Conservation (phyloP, 2,329 filamentous ascomycete genomes). For the Fusarium subtropicale region DNA sequence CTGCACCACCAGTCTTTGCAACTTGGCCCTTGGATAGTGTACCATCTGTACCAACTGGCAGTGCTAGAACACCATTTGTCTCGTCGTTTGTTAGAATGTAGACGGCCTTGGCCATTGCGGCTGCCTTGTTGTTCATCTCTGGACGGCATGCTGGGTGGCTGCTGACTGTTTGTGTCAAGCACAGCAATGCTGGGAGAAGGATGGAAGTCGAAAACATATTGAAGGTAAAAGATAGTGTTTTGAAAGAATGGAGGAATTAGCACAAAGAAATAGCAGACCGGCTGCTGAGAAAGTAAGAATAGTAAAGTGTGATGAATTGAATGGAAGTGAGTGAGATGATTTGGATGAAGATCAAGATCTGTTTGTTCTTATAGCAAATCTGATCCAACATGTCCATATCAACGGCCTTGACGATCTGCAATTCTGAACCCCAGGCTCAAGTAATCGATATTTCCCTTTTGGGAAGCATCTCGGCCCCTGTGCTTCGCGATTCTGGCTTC, state of each 20-base stretch:
- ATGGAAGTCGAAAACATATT: not conserved
- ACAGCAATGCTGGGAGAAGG: not conserved
- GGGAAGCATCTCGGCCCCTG: not conserved
- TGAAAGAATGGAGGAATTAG: not conserved
- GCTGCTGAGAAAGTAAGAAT: constrained; percentile 11
- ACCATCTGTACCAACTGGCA: constrained; percentile 61
- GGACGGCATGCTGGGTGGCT: constrained; percentile 16
- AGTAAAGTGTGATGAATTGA: not conserved
- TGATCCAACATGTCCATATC: fast-evolving
- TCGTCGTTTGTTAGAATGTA: constrained; percentile 68
- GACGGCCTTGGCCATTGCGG: constrained; percentile 56
- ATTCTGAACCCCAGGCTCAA: not conserved
- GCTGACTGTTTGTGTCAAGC: constrained; percentile 1
- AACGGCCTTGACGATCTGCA: no score
- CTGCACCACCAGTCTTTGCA: constrained; percentile 61
- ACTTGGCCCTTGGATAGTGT: constrained; percentile 57
- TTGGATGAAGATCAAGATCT: not conserved
- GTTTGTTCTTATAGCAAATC: not conserved
- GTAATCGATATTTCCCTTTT: constrained; percentile 18
- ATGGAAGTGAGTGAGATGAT: not conserved
- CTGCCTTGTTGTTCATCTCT: not conserved
- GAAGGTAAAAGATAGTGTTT: fast-evolving
- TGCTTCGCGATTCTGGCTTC: not conserved
- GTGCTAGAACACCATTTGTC: constrained; percentile 61
- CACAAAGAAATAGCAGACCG: not conserved